Conservation (phyloP, 2,329 filamentous ascomycete species). For the Tothia fuscella region DNA sequence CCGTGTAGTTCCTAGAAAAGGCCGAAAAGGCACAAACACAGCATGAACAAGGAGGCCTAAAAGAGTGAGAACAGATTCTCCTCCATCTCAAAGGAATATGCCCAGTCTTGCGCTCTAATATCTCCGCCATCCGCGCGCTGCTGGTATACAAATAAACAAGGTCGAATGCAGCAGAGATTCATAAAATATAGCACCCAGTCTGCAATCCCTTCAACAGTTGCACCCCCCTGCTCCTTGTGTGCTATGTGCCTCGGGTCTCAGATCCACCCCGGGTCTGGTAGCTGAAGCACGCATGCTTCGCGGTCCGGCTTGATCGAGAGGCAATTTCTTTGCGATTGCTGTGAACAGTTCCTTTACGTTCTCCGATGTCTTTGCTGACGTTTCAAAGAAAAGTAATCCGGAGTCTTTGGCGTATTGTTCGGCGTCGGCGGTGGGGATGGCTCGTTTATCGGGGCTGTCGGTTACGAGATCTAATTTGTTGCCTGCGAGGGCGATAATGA, state of each 20-base stretch:
- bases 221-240: constrained; percentile 49
- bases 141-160: constrained; percentile 4
- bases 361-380: constrained; percentile 91
- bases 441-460: constrained; percentile 90
- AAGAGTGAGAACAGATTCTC: too few relatives aligned
- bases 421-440: constrained; percentile 76
- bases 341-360: constrained; percentile 95
- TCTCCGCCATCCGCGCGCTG: neutral
- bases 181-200: neutral
- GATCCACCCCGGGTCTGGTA: constrained; percentile 52
- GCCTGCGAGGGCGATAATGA: constrained; percentile 93
- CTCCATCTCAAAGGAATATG: too few relatives aligned
- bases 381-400: constrained; percentile 94
- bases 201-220: constrained; percentile 39
- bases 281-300: constrained; percentile 60
- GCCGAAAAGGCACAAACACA: too few relatives aligned
- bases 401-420: constrained; percentile 92
- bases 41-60: too few relatives aligned
- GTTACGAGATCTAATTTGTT: constrained; percentile 97
- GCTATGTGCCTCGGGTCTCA: constrained; percentile 49
- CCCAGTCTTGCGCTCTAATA: too few relatives aligned
- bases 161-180: constrained; percentile 7
- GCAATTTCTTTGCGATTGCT: constrained; percentile 93
- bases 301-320: constrained; percentile 89
- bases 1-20: too few relatives aligned